Percentiles rank a stretch among this genome's conserved stretches.
These are phyloP conservation scores for Diplotaxis tenuifolia DNA, from an alignment of 345 rosid species.

Conservation along the genomic window DNA sequence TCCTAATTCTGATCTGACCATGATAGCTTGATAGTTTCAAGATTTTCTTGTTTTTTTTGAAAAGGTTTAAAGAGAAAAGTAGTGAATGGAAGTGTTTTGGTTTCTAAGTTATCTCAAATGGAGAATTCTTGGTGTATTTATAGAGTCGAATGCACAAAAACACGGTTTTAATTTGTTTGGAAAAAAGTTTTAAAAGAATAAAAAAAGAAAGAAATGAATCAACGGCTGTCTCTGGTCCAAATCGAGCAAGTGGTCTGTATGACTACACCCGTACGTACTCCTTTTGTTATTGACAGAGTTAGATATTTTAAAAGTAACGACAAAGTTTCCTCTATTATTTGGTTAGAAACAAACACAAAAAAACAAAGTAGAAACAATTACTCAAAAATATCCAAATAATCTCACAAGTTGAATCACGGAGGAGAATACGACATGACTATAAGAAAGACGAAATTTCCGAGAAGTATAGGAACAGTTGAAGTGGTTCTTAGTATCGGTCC, in stretches of 20 bases:
- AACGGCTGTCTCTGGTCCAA: constrained; percentile 27
- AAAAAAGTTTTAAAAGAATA: background rate
- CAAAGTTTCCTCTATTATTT: constrained; percentile 17
- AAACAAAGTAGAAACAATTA: background rate
- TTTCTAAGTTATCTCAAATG: constrained; percentile 2
- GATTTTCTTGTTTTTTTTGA: constrained; percentile 24
- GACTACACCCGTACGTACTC: constrained; percentile 25
- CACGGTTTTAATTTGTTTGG: constrained; percentile 33
- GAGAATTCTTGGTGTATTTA: constrained; percentile 22
- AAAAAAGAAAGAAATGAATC: background rate
- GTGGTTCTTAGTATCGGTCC: constrained; percentile 9
- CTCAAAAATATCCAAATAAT: background rate
- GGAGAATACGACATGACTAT: constrained; percentile 17
- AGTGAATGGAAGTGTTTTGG: constrained; percentile 3
- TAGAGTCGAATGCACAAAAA: constrained; percentile 17
- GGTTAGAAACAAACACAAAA: background rate
- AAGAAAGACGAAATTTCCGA: constrained; percentile 23
- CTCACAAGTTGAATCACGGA: background rate
- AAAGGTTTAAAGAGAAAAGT: constrained; percentile 17
- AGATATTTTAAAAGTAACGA: constrained; percentile 18
- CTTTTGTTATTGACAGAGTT: constrained; percentile 20
- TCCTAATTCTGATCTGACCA: constrained; percentile 37
- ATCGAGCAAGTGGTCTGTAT: constrained; percentile 20
- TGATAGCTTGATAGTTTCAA: background rate
- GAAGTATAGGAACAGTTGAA: background rate